Percentiles rank a stretch among this genome's conserved stretches.
Evolutionary conservation across 139 green algal genomes (phyloP).

Genomic region (Tetradesmus lagerheimii): DNA sequence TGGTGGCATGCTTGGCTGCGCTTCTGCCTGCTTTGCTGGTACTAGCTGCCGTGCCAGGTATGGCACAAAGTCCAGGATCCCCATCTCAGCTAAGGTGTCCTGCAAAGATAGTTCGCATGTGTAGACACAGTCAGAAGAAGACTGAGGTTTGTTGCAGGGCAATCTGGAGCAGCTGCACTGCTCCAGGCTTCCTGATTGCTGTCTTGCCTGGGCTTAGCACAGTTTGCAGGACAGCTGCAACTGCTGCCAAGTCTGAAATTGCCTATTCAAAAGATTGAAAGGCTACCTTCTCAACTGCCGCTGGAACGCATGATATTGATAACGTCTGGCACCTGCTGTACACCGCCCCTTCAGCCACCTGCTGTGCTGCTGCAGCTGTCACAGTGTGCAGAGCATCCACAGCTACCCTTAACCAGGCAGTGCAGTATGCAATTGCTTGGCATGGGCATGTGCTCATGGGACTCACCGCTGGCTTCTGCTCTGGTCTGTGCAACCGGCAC

Average conservation of each 20-base stretch:
- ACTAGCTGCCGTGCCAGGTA: slow-evolving; percentile 52
- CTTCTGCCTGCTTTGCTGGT: not conserved
- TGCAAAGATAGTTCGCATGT: slow-evolving; percentile 11
- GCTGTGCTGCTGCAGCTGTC: slow-evolving; percentile 2
- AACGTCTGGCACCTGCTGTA: too few relatives aligned
- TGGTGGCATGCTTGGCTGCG: slow-evolving; percentile 4
- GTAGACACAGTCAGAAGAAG: not conserved
- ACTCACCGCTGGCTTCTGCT: slow-evolving; percentile 44
- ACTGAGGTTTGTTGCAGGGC: not conserved
- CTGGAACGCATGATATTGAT: too few relatives aligned
- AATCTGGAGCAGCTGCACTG: not conserved
- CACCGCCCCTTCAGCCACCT: not conserved
- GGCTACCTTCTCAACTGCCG: too few relatives aligned
- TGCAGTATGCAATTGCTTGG: not conserved
- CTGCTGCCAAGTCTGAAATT: not conserved
- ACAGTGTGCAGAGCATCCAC: not conserved
- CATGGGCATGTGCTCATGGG: not conserved
- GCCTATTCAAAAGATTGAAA: too few relatives aligned
- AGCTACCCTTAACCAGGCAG: too few relatives aligned
- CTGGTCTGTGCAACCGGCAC: slow-evolving; percentile 31
- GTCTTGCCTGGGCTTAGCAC: not conserved
- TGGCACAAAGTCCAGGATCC: slow-evolving; percentile 62
- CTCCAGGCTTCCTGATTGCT: not conserved
- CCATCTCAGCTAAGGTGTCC: slow-evolving; percentile 57
- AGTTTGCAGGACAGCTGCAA: not conserved